Conservation (phyloP, 495 filamentous ascomycete species). For the Lindgomyces ingoldianus region DNA sequence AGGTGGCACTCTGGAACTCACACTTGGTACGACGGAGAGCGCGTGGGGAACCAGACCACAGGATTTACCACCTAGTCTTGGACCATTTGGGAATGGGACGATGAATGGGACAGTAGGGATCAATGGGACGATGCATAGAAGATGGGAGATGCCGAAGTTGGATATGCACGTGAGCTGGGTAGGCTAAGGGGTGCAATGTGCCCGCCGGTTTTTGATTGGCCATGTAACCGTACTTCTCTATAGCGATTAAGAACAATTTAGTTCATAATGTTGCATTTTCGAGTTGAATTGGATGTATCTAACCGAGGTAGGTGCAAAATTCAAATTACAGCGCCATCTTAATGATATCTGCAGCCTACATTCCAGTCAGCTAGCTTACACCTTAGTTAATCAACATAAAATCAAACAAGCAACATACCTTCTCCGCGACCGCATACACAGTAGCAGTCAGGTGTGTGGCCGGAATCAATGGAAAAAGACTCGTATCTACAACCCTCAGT, state of each 20-base stretch:
- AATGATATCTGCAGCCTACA: too few relatives aligned
- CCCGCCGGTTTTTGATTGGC: too few relatives aligned
- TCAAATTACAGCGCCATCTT: too few relatives aligned
- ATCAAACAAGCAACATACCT: background rate
- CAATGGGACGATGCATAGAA: background rate
- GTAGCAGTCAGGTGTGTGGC: conserved; percentile 21
- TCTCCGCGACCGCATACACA: conserved; percentile 34
- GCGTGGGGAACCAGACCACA: conserved; percentile 63
- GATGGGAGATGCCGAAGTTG: conserved; percentile 18
- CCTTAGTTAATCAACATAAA: too few relatives aligned
- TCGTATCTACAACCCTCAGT: conserved; percentile 32
- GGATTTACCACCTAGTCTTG: conserved; percentile 65
- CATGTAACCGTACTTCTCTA: too few relatives aligned
- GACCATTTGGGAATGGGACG: conserved; percentile 25
- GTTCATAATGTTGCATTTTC: too few relatives aligned
- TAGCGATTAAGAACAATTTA: too few relatives aligned
- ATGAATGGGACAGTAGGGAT: conserved; percentile 8
- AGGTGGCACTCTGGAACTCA: conserved; percentile 68
- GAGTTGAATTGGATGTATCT: too few relatives aligned
- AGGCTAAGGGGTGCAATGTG: too few relatives aligned
- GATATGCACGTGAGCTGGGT: background rate
- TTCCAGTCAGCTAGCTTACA: too few relatives aligned
- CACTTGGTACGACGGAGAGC: conserved; percentile 66
- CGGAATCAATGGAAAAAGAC: conserved; percentile 26
- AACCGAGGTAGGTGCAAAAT: too few relatives aligned